These are phyloP conservation scores for Polygonum aviculare DNA, from an alignment of 148 eudicot species.

Conservation along the genomic window DNA sequence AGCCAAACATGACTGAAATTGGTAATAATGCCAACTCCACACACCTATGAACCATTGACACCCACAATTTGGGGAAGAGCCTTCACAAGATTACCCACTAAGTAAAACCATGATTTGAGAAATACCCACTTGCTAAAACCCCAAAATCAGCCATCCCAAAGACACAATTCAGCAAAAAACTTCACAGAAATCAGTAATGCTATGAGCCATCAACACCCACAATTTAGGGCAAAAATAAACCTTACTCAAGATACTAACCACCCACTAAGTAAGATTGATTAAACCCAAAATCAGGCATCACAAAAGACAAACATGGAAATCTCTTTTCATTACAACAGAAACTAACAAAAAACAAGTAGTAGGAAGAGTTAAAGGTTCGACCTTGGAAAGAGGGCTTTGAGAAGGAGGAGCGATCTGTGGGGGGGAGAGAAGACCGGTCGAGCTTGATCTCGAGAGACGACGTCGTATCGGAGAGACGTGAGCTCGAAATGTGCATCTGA, in stretches of 20 bases:
- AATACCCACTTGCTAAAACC: background rate
- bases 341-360: too few species aligned
- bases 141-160: background rate
- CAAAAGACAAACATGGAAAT: background rate
- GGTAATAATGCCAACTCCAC: too few species aligned
- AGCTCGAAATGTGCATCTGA: slow-evolving; percentile 3
- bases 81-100: too few species aligned
- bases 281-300: background rate
- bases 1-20: background rate
- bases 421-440: background rate
- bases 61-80: too few species aligned
- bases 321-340: background rate
- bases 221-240: too few species aligned
- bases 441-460: slow-evolving; percentile 6
- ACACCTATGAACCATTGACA: too few species aligned
- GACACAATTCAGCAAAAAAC: background rate
- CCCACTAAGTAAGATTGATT: background rate
- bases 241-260: background rate
- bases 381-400: background rate
- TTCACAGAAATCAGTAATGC: too few species aligned
- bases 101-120: background rate
- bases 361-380: background rate
- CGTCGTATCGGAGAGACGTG: background rate
- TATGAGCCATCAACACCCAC: too few species aligned
- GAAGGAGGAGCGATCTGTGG: background rate